phyloP scores from a whole-genome alignment of 2,329 filamentous ascomycete genomes.

The Sordariomycetes sp. region DNA sequence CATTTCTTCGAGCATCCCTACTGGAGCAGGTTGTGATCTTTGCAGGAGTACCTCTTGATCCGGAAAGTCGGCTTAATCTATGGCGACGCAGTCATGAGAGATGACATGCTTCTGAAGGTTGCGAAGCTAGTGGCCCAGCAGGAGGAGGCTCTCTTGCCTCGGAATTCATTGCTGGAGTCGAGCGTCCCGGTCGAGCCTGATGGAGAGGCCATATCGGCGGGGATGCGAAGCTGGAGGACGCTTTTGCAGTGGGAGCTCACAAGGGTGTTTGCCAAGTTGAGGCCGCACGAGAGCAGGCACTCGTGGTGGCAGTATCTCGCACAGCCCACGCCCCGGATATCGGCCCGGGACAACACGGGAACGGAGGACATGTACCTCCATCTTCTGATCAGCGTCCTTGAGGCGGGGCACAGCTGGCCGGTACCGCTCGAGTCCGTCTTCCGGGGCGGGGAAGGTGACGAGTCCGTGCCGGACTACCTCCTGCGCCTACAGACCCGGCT shows the following conservation, averaged over 20 bases:
- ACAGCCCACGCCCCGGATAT: not conserved
- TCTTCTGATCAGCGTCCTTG: not conserved
- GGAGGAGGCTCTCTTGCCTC: not conserved
- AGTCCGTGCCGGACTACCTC: not conserved
- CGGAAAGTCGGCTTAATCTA: not conserved
- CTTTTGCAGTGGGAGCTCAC: not conserved
- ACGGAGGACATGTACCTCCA: not conserved
- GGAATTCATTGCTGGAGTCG: not conserved
- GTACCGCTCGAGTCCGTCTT: not conserved
- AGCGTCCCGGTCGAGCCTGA: not conserved
- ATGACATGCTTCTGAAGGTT: not conserved
- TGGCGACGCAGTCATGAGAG: not conserved
- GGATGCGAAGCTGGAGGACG: not conserved
- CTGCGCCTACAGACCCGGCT: no score
- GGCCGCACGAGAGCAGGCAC: not conserved
- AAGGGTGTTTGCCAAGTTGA: not conserved
- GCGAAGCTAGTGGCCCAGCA: not conserved
- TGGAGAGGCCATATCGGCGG: not conserved
- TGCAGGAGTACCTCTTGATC: not conserved
- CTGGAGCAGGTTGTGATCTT: not conserved
- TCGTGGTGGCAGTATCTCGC: not conserved
- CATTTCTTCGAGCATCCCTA: not conserved
- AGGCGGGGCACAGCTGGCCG: not conserved
- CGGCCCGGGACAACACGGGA: not conserved
- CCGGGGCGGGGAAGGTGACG: not conserved